Percentiles rank a stretch among this genome's conserved stretches.
These are phyloP conservation scores for Alternaria infectoria DNA, from an alignment of 2,329 filamentous ascomycete genomes.

Conservation along the genomic window DNA sequence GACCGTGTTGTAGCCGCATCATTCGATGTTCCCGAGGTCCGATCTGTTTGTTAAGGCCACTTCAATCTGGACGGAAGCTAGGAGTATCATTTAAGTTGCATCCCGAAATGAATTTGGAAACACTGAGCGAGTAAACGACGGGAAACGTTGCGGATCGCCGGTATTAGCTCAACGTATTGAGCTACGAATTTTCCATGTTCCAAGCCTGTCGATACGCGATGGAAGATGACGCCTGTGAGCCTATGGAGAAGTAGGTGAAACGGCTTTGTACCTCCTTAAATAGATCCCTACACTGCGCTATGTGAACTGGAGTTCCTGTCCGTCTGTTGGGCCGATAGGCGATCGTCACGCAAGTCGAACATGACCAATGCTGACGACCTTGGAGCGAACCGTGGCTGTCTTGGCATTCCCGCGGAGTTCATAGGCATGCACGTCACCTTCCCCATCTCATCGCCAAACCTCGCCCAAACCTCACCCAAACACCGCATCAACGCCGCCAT, in stretches of 20 bases:
- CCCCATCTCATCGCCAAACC: not conserved
- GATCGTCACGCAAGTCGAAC: not conserved
- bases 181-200: not conserved
- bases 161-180: not conserved
- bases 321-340: not conserved
- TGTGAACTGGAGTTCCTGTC: not conserved
- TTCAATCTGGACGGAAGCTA: not conserved
- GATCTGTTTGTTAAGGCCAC: not conserved
- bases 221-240: not conserved
- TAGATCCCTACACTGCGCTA: not conserved
- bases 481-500: conserved; percentile 12
- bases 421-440: not conserved
- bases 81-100: not conserved
- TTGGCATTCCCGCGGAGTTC: conserved; percentile 25
- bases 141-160: not conserved
- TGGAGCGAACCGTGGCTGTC: not conserved
- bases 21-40: not conserved
- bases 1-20: not conserved
- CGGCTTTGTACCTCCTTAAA: not conserved
- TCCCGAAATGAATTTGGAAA: not conserved
- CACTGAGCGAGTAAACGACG: not conserved
- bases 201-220: not conserved
- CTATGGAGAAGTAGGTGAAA: not conserved
- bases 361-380: not conserved
- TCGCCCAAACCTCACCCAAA: not conserved